Conservation (phyloP, 2,329 filamentous ascomycete genomes). For the Ceratocystis destructans region DNA sequence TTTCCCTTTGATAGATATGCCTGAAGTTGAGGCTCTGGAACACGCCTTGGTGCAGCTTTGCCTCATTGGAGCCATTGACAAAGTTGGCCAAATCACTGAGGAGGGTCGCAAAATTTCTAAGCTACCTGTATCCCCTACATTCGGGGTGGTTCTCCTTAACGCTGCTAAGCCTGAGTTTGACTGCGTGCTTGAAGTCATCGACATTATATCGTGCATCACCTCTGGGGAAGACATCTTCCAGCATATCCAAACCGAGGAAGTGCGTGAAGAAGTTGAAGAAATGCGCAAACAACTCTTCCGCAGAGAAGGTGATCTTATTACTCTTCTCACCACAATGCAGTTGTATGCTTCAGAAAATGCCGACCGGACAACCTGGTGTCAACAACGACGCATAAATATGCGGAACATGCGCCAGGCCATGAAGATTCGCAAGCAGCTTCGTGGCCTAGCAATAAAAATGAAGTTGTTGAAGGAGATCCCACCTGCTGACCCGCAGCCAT, state of each 20-base stretch:
- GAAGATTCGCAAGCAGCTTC: conserved; percentile 48
- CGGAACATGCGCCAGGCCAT: conserved; percentile 50
- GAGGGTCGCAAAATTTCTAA: conserved; percentile 64
- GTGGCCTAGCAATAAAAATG: conserved; percentile 40
- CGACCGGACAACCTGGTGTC: conserved; percentile 45
- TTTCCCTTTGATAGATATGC: conserved; percentile 77
- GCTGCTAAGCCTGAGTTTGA: conserved; percentile 56
- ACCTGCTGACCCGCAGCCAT: conserved; percentile 40
- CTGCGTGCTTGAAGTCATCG: conserved; percentile 70
- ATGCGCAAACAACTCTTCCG: conserved; percentile 44
- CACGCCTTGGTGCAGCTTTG: conserved; percentile 71
- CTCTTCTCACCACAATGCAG: conserved; percentile 50
- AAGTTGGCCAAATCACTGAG: conserved; percentile 58
- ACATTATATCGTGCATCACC: conserved; percentile 57
- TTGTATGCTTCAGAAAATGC: conserved; percentile 43
- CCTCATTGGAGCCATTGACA: conserved; percentile 60
- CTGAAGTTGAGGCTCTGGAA: conserved; percentile 62
- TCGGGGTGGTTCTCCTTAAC: conserved; percentile 71
- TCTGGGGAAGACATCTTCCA: conserved; percentile 50
- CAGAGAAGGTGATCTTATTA: conserved; percentile 51
- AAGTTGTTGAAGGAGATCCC: conserved; percentile 35
- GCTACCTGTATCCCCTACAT: conserved; percentile 67
- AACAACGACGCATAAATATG: conserved; percentile 40
- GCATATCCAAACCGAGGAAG: conserved; percentile 44
- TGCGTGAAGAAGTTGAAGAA: conserved; percentile 39